phyloP scores from a whole-genome alignment of 768 basidiomycete genomes.

The Mycena olivaceomarginata region DNA sequence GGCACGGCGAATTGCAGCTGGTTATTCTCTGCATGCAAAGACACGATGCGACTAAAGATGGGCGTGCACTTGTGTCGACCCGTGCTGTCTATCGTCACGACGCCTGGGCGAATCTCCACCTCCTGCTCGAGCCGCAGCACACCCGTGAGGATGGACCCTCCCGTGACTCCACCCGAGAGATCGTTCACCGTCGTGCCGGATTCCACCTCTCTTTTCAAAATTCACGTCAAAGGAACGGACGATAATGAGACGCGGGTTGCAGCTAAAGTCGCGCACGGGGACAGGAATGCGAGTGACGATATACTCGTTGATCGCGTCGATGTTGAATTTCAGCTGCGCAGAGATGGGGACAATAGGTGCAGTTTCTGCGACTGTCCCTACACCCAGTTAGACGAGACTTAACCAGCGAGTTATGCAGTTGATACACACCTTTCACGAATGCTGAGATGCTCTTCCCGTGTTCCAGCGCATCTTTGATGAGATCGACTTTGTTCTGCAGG shows the following conservation, averaged over 20 bases:
- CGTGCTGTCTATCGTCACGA: conserved; percentile 95
- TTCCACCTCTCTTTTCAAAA: no score
- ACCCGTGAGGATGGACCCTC: conserved; percentile 96
- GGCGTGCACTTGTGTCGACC: conserved; percentile 95
- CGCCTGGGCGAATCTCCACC: conserved; percentile 97
- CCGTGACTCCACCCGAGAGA: conserved; percentile 98
- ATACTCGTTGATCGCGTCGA: conserved; percentile 99
- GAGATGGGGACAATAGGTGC: conserved; percentile 99
- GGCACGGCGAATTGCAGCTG: conserved; percentile 96
- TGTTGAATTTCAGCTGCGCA: conserved; percentile 99
- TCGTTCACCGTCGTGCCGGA: conserved; percentile 97
- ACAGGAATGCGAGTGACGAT: conserved; percentile 98
- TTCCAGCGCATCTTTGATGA: conserved; percentile 95
- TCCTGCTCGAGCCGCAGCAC: conserved; percentile 93
- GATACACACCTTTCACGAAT: conserved; percentile 90
- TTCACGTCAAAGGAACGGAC: conserved; percentile 99
- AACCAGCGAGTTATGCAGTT: no score
- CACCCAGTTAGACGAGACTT: not conserved
- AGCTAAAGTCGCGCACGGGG: conserved; percentile 93
- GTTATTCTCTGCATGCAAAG: conserved; percentile 96
- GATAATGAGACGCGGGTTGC: conserved; percentile 95
- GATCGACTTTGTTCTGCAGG: conserved; percentile 98
- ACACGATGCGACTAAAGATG: conserved; percentile 93
- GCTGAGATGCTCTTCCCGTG: conserved; percentile 98
- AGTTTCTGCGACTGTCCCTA: conserved; percentile 92